Percentiles rank a stretch among this genome's conserved stretches.
Conservation (phyloP, 1,284 basidiomycete species). For the Phlebopus sp. region DNA sequence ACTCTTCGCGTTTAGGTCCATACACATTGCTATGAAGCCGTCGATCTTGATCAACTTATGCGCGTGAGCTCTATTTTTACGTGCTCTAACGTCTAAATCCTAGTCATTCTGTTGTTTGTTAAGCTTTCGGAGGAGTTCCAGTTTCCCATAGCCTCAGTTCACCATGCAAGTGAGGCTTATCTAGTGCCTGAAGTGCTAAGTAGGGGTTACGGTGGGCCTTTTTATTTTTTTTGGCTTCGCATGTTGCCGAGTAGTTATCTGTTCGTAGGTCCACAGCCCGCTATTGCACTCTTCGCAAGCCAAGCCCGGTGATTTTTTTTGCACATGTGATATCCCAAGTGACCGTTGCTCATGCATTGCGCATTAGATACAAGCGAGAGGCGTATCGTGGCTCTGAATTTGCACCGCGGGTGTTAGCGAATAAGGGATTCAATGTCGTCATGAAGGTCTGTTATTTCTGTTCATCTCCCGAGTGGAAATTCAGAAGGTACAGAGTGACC, state of each 20-base stretch:
- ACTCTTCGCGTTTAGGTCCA: constrained; percentile 50
- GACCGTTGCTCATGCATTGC: background rate
- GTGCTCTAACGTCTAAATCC: background rate
- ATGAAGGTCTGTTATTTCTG: constrained; percentile 53
- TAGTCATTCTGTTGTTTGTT: constrained; percentile 3
- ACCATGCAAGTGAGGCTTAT: constrained; percentile 76
- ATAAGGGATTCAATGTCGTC: constrained; percentile 67
- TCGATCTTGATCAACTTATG: constrained; percentile 70
- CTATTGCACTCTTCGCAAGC: constrained; percentile 72
- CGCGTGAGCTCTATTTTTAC: constrained; percentile 41
- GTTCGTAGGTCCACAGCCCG: constrained; percentile 47
- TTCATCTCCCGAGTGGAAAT: background rate
- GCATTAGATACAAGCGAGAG: constrained; percentile 71
- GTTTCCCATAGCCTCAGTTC: constrained; percentile 67
- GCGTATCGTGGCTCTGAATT: constrained; percentile 81
- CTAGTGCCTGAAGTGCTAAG: constrained; percentile 70
- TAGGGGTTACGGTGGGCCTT: constrained; percentile 52
- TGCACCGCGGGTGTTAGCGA: constrained; percentile 71
- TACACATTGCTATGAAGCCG: constrained; percentile 73
- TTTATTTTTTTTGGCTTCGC: too few species aligned
- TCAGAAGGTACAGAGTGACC: constrained; percentile 49
- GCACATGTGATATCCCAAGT: too few species aligned
- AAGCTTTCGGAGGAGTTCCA: constrained; percentile 74
- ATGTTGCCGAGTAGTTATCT: background rate
- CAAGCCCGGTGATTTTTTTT: constrained; percentile 7